phyloP scores from a whole-genome alignment of 805 yeast genomes.

The Lipomyces lipofer region DNA sequence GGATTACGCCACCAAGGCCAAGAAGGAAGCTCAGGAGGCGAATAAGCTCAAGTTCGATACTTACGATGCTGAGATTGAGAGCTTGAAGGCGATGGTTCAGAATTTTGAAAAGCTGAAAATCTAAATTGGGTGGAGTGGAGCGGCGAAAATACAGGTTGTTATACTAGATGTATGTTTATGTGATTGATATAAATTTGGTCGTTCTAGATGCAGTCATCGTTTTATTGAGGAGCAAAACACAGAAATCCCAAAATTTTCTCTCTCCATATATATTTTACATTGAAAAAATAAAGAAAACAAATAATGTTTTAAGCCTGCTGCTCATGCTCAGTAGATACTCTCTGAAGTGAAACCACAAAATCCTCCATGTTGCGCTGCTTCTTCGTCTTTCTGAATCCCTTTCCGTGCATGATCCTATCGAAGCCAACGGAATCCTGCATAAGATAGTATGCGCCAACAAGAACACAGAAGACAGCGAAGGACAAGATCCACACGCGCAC shows the following conservation, averaged over 20 bases:
- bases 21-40: slow-evolving; percentile 73
- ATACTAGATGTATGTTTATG: too few relatives aligned
- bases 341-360: slow-evolving; percentile 62
- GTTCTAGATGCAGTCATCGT: too few relatives aligned
- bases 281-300: too few relatives aligned
- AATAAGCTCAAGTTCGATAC: slow-evolving; percentile 69
- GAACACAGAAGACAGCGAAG: slow-evolving; percentile 92
- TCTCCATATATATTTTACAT: too few relatives aligned
- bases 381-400: slow-evolving; percentile 43
- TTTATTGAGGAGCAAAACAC: too few relatives aligned
- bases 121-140: too few relatives aligned
- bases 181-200: too few relatives aligned
- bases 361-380: slow-evolving; percentile 58
- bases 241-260: too few relatives aligned
- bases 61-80: slow-evolving; percentile 82
- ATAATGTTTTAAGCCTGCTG: too few relatives aligned
- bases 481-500: slow-evolving; percentile 94
- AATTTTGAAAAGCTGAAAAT: slow-evolving; percentile 79
- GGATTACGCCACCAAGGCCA: slow-evolving; percentile 86
- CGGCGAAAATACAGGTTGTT: too few relatives aligned
- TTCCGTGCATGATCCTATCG: slow-evolving; percentile 60
- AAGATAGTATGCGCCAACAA: slow-evolving; percentile 95
- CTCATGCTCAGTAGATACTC: slow-evolving; percentile 66
- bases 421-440: slow-evolving; percentile 61
- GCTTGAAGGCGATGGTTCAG: slow-evolving; percentile 79